Evolutionary conservation across 2,329 filamentous ascomycete genomes (phyloP), one percentile per base, ranked within the genome.

Genomic region (Zasmidium citrigriseum): DNA sequence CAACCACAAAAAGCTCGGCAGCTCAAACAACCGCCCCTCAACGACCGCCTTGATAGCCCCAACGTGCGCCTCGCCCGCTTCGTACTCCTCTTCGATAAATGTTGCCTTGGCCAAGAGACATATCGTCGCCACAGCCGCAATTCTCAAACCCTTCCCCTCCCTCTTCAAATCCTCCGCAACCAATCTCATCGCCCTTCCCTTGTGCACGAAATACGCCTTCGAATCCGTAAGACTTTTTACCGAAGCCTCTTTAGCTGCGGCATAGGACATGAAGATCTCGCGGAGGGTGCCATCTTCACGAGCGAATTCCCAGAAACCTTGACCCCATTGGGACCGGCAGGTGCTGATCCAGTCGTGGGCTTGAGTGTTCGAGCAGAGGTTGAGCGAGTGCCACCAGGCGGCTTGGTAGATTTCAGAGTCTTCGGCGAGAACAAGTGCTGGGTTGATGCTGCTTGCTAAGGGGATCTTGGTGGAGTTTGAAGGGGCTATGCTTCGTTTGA

Each of bases 291-390:
- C 41, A 11, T 54, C 51, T 24, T 54, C 51, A 16, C 27, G 46
- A 16, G 51, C 51, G 25, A 54, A 54, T 23, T 54, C 51, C 51
- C 51, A 54, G 38, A 54, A 54, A 10, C 51, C 51, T 25, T 46
- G 38, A 21, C 23, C 23, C 38, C 38, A 54, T 18, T 41, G 21
- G 18, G 38, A 18, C 12, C 51, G 51, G 41, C 51, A 54, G 21
- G 20, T 41, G 16, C 20, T 24, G 24, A 54, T 54, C 51, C 51
- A 54, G 41, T 44, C 23, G n/a, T 44, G n/a, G 38, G 38, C 20
- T 14, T 54, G 38, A 11, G 24, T 23, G 12, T 34, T 24, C 14
- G 14, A n/a, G 34, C 34, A 41, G 34, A 41, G 34, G 34, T 41
- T 41, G 34, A 41, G 34, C 12, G 34, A 41, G 12, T 54, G 51